Evolutionary conservation across 805 yeast genomes (phyloP).

Genomic region (Dipodascus geniculatus): DNA sequence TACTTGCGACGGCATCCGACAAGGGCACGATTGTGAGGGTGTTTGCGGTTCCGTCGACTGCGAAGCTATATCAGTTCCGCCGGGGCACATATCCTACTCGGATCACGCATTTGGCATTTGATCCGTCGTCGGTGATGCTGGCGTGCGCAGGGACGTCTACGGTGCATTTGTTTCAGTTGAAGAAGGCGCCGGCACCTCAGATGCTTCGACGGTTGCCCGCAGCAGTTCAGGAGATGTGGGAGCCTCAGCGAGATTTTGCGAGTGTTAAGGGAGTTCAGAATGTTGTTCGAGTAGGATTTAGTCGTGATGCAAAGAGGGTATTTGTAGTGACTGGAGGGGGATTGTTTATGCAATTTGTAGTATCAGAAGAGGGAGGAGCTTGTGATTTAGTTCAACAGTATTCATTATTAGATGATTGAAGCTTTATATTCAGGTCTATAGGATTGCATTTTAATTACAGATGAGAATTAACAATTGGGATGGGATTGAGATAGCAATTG

Average conservation of each 20-base stretch:
- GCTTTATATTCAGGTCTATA: too few relatives aligned
- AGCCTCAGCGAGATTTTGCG: constrained; percentile 88
- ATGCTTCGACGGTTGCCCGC: constrained; percentile 46
- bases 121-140: constrained; percentile 60
- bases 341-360: constrained; percentile 62
- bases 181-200: constrained; percentile 23
- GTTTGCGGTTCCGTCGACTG: constrained; percentile 48
- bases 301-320: constrained; percentile 27
- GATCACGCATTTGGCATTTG: constrained; percentile 67
- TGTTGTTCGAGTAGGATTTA: constrained; percentile 11
- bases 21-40: constrained; percentile 87
- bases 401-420: constrained; percentile 30
- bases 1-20: constrained; percentile 79
- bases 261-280: constrained; percentile 55
- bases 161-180: constrained; percentile 78
- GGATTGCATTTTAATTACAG: neutral
- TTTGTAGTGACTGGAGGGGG: constrained; percentile 78
- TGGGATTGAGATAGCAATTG: too few relatives aligned
- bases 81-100: constrained; percentile 79
- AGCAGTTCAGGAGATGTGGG: constrained; percentile 69
- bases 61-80: constrained; percentile 58
- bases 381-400: constrained; percentile 70
- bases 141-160: constrained; percentile 87
- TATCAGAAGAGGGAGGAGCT: constrained; percentile 91
- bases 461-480: too few relatives aligned